Evolutionary conservation across 2,329 filamentous ascomycete genomes (phyloP).

Genomic region (Pyricularia grisea): DNA sequence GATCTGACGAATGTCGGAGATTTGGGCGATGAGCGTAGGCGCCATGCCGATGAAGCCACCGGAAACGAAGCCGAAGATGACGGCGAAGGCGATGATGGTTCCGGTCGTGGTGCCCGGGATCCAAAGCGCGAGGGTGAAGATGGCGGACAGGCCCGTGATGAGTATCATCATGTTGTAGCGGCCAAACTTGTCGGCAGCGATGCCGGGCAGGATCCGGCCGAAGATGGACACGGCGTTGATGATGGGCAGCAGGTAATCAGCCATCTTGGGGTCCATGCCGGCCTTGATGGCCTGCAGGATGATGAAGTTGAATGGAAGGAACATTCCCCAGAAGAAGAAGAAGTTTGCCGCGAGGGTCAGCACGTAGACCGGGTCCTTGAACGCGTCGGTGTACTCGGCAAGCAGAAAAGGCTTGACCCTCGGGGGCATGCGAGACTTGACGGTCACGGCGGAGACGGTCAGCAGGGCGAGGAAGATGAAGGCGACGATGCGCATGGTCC

Average conservation of each 20-base stretch:
- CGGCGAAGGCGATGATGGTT: conserved; percentile 49
- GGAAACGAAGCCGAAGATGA: conserved; percentile 55
- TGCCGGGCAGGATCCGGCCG: conserved; percentile 41
- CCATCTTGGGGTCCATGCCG: conserved; percentile 29
- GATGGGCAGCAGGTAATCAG: conserved; percentile 42
- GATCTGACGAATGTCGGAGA: conserved; percentile 49
- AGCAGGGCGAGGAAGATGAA: conserved; percentile 26
- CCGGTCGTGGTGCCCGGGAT: conserved; percentile 33
- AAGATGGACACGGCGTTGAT: conserved; percentile 45
- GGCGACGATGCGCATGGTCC: conserved; percentile 26
- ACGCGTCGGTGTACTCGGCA: conserved; percentile 33
- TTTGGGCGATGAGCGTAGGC: conserved; percentile 48
- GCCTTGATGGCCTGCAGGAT: conserved; percentile 34
- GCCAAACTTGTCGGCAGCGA: conserved; percentile 30
- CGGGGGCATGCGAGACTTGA: conserved; percentile 25
- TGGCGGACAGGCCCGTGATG: conserved; percentile 31
- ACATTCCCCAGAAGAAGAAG: conserved; percentile 47
- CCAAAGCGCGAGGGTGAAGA: conserved; percentile 31
- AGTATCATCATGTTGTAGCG: conserved; percentile 33
- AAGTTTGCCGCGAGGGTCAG: conserved; percentile 36
- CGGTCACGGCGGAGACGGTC: conserved; percentile 17
- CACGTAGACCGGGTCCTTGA: conserved; percentile 34
- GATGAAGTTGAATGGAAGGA: conserved; percentile 44
- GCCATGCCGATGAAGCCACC: conserved; percentile 53
- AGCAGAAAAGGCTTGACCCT: conserved; percentile 29